These are phyloP conservation scores for Saprolegnia parasitica DNA, from an alignment of 352 stramenopile species.

Conservation along the genomic window DNA sequence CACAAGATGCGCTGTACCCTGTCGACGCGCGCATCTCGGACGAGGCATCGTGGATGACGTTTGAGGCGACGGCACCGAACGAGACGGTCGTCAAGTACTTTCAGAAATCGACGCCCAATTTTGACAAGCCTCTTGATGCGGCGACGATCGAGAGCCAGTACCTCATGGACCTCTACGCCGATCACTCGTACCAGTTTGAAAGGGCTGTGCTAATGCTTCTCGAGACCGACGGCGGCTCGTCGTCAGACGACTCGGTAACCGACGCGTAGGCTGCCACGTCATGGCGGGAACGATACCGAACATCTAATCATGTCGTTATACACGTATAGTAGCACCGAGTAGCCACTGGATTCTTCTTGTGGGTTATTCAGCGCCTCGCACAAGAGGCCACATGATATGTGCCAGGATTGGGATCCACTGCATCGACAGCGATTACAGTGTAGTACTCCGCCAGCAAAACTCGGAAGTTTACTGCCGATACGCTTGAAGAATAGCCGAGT, in stretches of 20 bases:
- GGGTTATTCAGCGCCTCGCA: too few species aligned
- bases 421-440: too few species aligned
- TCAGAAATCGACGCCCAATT: conserved; percentile 1
- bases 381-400: too few species aligned
- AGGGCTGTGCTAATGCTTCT: not conserved
- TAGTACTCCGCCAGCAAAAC: too few species aligned
- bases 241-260: not conserved
- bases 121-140: not conserved
- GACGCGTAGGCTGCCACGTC: not conserved
- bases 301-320: not conserved
- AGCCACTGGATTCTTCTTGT: too few species aligned
- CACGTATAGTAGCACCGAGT: too few species aligned
- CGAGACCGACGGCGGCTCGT: not conserved
- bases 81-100: conserved; percentile 1
- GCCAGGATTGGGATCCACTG: too few species aligned
- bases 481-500: too few species aligned
- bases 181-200: not conserved
- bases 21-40: not conserved
- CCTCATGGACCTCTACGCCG: not conserved
- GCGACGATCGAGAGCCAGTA: not conserved
- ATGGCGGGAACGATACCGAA: not conserved
- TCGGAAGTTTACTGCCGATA: too few species aligned
- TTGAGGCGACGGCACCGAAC: not conserved
- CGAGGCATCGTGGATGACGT: not conserved
- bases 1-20: not conserved